Base-by-base conservation (phyloP, 345 rosid genomes). In the Sonneratia alba region DNA sequence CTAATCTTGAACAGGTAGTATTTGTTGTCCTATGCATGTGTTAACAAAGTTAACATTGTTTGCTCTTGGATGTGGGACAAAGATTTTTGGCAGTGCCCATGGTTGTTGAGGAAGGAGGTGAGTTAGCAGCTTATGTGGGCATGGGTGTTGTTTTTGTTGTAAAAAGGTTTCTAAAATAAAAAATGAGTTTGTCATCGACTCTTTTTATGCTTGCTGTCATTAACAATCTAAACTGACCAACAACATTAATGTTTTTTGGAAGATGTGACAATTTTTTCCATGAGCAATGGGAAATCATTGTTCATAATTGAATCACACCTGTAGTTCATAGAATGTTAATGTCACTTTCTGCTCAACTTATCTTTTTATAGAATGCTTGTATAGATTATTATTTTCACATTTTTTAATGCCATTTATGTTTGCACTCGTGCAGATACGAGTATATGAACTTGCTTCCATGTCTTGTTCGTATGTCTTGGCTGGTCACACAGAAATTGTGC, bases 381-480 rank as follows among this genome's bases (percentile, higher is more conserved):
- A 8, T 66, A 68, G 40, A 57, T 38, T 38, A 9, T 66, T 21
- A 45, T 10, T 15, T 72, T 68, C 16, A 65, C 56, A 43, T 32
- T 4, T 73, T 68, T 42, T 68, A 36, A 19, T 72, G 62, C 67
- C 76, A 82, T 42, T 77, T 64, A 57, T 71, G 13, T 69, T 59
- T 11, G 18, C 78, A 69, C 48, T 55, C 62, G 9, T 82, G 82
- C 88, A 95, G 97, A 89, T 94, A 80, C 95, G 89, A 72, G 96
- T 95, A 70, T 95, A 90, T 85, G 96, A 92, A 67, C 79, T 87
- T 70, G 83, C 86, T 70, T 82, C 97, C 78, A 92, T 90, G 96
- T 92, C 99, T 48, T 95, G 99, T 85, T 87, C 92, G 13, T 95
- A 90, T 69, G 93, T 92, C 37, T 84, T 95, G 85, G 72, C 91